Base-by-base conservation (phyloP, 306 rosid species). In the Trifolium subterraneum region DNA sequence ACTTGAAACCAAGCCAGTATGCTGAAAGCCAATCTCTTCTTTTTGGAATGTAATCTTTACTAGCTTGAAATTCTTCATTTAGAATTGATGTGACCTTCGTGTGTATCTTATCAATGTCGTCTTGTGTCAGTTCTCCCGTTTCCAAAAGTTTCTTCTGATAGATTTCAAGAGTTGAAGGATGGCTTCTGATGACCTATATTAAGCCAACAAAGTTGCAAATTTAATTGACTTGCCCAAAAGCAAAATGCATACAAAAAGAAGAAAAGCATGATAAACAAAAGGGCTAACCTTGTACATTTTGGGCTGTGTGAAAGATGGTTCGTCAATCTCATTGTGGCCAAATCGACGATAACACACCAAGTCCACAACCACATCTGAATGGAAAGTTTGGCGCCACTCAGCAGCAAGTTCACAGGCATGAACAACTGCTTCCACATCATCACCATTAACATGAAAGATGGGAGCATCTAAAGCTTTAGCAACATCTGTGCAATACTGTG, bases 381-480 rank as follows among this genome's bases (percentile, higher is more conserved):
- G 99, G 87, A 94, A 94, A 60, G 87, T 88, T 79, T 94, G 99
- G 71, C 97, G 93, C 99, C 99, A 94, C 90, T 92, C 99, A 18
- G 97, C 97, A 18, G 99, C 99, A 80, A 94, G 95, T 86, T 94
- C 96, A 80, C 88, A 92, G 39, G 87, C 97, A 79, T 91, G 97
- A 79, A 90, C 99, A 78, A 92, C 99, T 48, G 99, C 99, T 68
- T 94, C 99, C 84, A 94, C 85, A 68, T 94, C 97, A 81, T 94
- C 97, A 61, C 87, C 97, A 61, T 94, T 92, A 29, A 94, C 99
- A 72, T 92, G 97, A 68, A 94, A 87, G 73, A 94, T 94, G 65
- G 99, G 99, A 64, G 84, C 91, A 82, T 92, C 85, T 76, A 94
- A 79, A 67, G 99, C 97, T 84, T 94, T 94, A 59, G 97, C 96